phyloP scores from a whole-genome alignment of 371 early-diverging fungal species.

The Nematocida sp. region DNA sequence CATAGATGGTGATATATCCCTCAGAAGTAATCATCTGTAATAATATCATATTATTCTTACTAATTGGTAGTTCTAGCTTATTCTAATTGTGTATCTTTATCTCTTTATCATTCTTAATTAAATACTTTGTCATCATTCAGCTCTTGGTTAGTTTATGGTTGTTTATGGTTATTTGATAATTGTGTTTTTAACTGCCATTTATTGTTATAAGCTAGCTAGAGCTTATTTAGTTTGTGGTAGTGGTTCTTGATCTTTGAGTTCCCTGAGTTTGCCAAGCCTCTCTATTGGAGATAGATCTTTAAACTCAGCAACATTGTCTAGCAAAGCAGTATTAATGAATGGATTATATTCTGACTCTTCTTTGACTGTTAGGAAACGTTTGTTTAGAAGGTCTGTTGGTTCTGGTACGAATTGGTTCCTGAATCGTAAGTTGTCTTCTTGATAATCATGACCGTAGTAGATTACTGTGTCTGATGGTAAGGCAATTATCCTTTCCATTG shows the following conservation, averaged over 20 bases:
- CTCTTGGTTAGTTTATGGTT: too few relatives aligned
- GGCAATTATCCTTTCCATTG: constrained; percentile 37
- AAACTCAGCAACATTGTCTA: background rate
- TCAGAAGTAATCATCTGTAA: too few relatives aligned
- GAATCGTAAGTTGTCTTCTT: constrained; percentile 52
- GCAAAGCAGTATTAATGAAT: constrained; percentile 40
- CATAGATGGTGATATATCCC: too few relatives aligned
- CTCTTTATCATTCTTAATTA: too few relatives aligned
- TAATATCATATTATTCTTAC: too few relatives aligned
- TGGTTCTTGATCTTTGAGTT: constrained; percentile 5
- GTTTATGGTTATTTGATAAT: too few relatives aligned
- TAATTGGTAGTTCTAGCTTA: too few relatives aligned
- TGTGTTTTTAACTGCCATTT: too few relatives aligned
- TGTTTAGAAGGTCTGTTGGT: constrained; percentile 1
- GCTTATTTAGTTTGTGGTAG: background rate
- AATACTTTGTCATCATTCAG: too few relatives aligned
- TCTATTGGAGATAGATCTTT: background rate
- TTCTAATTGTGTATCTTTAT: too few relatives aligned
- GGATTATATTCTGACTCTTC: constrained; percentile 56
- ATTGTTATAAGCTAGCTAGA: too few relatives aligned
- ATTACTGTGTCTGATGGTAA: constrained; percentile 37
- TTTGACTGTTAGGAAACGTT: constrained; percentile 47
- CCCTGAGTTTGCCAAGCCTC: background rate
- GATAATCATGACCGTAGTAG: constrained; percentile 65
- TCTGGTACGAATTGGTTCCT: background rate